Conservation (phyloP, 495 filamentous ascomycete genomes). For the Podospora fimiseda region DNA sequence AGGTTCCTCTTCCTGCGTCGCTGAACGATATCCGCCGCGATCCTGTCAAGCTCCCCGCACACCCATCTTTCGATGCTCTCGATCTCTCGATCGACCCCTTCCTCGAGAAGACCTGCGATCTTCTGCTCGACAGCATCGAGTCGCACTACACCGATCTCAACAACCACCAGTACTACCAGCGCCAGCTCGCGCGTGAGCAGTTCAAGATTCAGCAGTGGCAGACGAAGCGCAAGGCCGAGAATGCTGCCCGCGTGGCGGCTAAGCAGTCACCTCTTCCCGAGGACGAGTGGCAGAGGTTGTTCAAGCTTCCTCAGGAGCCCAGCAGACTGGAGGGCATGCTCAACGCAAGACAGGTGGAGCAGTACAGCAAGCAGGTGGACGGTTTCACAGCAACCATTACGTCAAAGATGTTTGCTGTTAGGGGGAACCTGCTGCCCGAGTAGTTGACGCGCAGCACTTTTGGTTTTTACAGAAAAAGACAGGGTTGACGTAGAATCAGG, state of each 20-base stretch:
- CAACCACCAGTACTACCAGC: slow-evolving; percentile 98
- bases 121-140: slow-evolving; percentile 93
- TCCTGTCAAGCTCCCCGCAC: slow-evolving; percentile 54
- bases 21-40: slow-evolving; percentile 63
- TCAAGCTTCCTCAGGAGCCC: slow-evolving; percentile 94
- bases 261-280: slow-evolving; percentile 88
- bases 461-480: too few relatives aligned
- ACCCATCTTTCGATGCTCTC: slow-evolving; percentile 81
- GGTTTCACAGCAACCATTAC: slow-evolving; percentile 87
- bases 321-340: slow-evolving; percentile 86
- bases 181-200: slow-evolving; percentile 91
- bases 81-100: slow-evolving; percentile 94
- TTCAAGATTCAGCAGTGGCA: slow-evolving; percentile 95
- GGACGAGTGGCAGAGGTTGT: slow-evolving; percentile 96
- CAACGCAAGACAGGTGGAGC: slow-evolving; percentile 91
- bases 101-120: slow-evolving; percentile 96
- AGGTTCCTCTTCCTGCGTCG: slow-evolving; percentile 65
- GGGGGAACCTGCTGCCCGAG: slow-evolving; percentile 58
- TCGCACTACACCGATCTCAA: slow-evolving; percentile 96
- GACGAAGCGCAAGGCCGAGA: slow-evolving; percentile 90
- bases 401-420: slow-evolving; percentile 96
- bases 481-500: slow-evolving; percentile 10
- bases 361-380: slow-evolving; percentile 95
- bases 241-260: slow-evolving; percentile 70
- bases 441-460: too few relatives aligned